A percentile compares a stretch with the other conserved stretches of the same genome.
Conservation (phyloP, 2,329 filamentous ascomycete species). For the Nigrospora sphaerica region DNA sequence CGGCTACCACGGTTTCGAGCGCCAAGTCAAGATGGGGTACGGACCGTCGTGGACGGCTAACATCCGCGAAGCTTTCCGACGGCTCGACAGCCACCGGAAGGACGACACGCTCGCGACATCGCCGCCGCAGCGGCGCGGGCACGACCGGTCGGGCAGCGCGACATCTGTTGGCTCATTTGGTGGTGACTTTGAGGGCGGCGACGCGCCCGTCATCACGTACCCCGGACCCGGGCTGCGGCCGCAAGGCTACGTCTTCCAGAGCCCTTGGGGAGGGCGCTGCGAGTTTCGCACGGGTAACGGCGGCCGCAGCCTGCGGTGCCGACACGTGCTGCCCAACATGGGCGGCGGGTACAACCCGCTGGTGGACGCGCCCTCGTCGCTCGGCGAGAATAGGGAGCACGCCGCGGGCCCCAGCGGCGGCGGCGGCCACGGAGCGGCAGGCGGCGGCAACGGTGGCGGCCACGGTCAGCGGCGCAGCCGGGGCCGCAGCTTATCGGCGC, state of each 20-base stretch:
- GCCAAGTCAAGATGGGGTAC: slow-evolving; percentile 53
- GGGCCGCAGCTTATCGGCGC: neutral
- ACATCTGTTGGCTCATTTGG: slow-evolving; percentile 26
- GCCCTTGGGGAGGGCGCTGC: slow-evolving; percentile 82
- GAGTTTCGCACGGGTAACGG: slow-evolving; percentile 74
- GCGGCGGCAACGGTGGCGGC: slow-evolving; percentile 16
- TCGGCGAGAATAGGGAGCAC: slow-evolving; percentile 10
- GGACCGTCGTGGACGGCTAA: slow-evolving; percentile 40
- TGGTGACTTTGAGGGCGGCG: slow-evolving; percentile 18
- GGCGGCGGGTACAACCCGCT: slow-evolving; percentile 34
- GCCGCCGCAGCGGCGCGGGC: slow-evolving; percentile 12
- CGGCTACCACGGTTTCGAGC: slow-evolving; percentile 33
- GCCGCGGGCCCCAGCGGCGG: too few species aligned
- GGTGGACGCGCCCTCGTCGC: slow-evolving; percentile 22
- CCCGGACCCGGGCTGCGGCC: slow-evolving; percentile 43
- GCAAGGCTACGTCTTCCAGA: slow-evolving; percentile 69
- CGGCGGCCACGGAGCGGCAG: slow-evolving; percentile 18
- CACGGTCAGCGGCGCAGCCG: slow-evolving; percentile 27
- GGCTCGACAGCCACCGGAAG: slow-evolving; percentile 17
- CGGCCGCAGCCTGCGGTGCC: slow-evolving; percentile 68
- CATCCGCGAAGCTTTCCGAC: slow-evolving; percentile 37
- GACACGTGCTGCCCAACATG: slow-evolving; percentile 55
- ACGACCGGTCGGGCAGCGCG: slow-evolving; percentile 22
- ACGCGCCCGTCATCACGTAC: slow-evolving; percentile 27
- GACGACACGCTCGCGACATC: slow-evolving; percentile 19